Conservation (phyloP, 2,329 filamentous ascomycete species). For the Camptophora hylomeconis region DNA sequence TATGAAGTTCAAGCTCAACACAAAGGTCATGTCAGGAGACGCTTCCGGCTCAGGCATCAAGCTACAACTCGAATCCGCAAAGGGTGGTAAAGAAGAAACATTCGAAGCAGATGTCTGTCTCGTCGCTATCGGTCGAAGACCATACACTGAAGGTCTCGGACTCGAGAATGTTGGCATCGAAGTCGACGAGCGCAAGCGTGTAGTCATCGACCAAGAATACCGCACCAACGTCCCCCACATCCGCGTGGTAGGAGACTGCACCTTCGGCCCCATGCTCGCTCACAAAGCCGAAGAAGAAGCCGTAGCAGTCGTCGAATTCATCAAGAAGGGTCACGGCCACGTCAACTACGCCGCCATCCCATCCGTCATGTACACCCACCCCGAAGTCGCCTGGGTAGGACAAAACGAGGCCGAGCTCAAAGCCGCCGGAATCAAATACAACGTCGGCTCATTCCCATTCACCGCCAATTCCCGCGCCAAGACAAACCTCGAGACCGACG, state of each 20-base stretch:
- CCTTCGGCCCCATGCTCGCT: slow-evolving; percentile 96
- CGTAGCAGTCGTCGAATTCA: slow-evolving; percentile 88
- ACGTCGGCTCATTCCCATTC: slow-evolving; percentile 90
- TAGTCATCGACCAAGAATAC: slow-evolving; percentile 98
- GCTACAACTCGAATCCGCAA: slow-evolving; percentile 78
- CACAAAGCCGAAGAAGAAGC: slow-evolving; percentile 99
- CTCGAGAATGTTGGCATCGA: slow-evolving; percentile 90
- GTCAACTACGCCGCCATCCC: slow-evolving; percentile 98
- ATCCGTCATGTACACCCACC: slow-evolving; percentile 98
- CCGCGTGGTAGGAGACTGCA: slow-evolving; percentile 88
- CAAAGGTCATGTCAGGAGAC: slow-evolving; percentile 84
- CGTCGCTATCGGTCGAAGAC: slow-evolving; percentile 88
- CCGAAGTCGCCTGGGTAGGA: slow-evolving; percentile 96
- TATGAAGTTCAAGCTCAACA: slow-evolving; percentile 95
- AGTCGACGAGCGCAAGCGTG: slow-evolving; percentile 80
- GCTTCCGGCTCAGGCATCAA: slow-evolving; percentile 63
- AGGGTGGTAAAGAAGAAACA: slow-evolving; percentile 88
- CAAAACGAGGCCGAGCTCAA: slow-evolving; percentile 96
- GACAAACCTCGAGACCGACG: slow-evolving; percentile 94
- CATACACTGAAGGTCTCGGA: slow-evolving; percentile 82
- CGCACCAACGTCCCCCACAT: slow-evolving; percentile 96
- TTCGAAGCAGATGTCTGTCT: slow-evolving; percentile 91
- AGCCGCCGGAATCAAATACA: slow-evolving; percentile 79
- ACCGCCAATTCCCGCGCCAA: slow-evolving; percentile 96
- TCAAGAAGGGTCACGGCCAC: slow-evolving; percentile 94